These are phyloP conservation scores for Verticillium dahliae DNA, from an alignment of 2,329 filamentous ascomycete genomes.

Conservation along the genomic window DNA sequence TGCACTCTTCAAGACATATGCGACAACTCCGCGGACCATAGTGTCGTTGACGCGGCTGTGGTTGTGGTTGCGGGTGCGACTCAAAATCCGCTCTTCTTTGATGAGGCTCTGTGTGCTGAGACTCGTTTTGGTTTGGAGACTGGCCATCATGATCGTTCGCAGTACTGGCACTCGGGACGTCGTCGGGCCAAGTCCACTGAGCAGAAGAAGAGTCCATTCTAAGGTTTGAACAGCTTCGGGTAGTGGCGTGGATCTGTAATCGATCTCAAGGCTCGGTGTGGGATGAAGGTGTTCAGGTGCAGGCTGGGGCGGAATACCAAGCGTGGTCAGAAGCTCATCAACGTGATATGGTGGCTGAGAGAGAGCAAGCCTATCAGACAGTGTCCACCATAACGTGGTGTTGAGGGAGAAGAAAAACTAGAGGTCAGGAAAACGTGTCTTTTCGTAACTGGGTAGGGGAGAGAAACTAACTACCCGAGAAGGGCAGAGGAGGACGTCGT, in stretches of 20 bases:
- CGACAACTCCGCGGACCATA: conserved; percentile 75
- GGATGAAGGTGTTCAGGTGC: not conserved
- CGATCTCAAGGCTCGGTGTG: not conserved
- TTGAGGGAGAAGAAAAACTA: not conserved
- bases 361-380: not conserved
- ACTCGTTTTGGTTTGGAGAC: not conserved
- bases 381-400: not conserved
- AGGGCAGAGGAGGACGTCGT: not conserved
- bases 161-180: not conserved
- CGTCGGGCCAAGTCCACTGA: not conserved
- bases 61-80: not conserved
- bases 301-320: not conserved
- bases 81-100: not conserved
- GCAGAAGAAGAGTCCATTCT: not conserved
- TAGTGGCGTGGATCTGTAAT: not conserved
- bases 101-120: not conserved
- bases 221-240: not conserved
- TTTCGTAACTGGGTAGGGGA: not conserved
- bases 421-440: not conserved
- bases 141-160: not conserved
- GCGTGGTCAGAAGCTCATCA: not conserved
- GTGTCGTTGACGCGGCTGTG: conserved; percentile 24
- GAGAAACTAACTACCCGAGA: not conserved
- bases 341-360: not conserved
- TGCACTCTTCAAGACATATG: conserved; percentile 72